phyloP scores from a whole-genome alignment of 345 rosid genomes.

The Populus davidiana region DNA sequence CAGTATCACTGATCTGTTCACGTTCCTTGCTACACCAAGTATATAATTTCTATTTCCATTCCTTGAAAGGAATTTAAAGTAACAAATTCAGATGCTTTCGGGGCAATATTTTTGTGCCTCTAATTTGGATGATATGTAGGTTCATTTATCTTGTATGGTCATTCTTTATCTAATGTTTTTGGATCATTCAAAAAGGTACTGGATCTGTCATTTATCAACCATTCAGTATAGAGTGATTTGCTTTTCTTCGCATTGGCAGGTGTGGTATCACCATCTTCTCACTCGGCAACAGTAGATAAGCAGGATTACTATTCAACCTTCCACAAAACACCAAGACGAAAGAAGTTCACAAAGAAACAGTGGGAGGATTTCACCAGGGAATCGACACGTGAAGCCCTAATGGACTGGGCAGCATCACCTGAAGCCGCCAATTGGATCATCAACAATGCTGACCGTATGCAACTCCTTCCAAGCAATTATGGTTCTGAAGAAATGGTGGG shows the following conservation, averaged over 20 bases:
- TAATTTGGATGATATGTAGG: not conserved
- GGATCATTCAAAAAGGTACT: not conserved
- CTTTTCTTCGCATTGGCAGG: constrained; percentile 23
- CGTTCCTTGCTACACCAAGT: not conserved
- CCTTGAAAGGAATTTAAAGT: not conserved
- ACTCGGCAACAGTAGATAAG: constrained; percentile 11
- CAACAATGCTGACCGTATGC: constrained; percentile 64
- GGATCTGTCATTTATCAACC: not conserved
- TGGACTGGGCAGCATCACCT: constrained; percentile 56
- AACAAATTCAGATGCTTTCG: not conserved
- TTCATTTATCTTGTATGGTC: not conserved
- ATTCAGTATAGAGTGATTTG: not conserved
- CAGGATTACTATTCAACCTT: constrained; percentile 64
- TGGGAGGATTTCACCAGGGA: constrained; percentile 73
- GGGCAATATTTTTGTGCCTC: not conserved
- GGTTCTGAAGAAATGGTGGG: constrained; percentile 50
- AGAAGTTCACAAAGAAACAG: constrained; percentile 59
- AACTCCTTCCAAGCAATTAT: constrained; percentile 45
- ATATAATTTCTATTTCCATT: no score
- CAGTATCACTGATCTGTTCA: not conserved
- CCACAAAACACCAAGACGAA: constrained; percentile 54
- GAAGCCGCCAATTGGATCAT: constrained; percentile 72
- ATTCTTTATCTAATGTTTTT: not conserved
- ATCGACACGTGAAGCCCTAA: constrained; percentile 32
- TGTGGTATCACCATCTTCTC: constrained; percentile 30